Evolutionary conservation across 2,329 filamentous ascomycete genomes (phyloP).

Genomic region (Ophiognomonia clavigignenti-juglandacearum): DNA sequence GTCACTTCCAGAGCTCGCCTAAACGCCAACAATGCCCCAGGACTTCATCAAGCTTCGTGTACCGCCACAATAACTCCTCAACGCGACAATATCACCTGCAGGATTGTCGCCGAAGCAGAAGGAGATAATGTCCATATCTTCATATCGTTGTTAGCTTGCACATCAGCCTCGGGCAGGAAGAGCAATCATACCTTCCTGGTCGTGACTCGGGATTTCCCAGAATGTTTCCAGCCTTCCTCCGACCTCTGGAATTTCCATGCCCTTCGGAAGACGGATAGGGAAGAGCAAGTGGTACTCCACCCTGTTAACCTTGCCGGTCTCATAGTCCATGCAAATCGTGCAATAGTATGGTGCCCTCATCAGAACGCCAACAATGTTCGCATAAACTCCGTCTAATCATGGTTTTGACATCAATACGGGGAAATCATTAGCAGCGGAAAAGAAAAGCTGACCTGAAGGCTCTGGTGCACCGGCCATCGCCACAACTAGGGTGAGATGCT

Average conservation of each 20-base stretch:
- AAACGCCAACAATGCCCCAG: slow-evolving; percentile 12
- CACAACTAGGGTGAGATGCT: slow-evolving; percentile 2
- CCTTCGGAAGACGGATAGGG: slow-evolving; percentile 13
- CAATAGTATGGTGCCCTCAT: slow-evolving; percentile 10
- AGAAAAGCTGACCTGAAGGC: too few relatives aligned
- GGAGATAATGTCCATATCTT: slow-evolving; percentile 13
- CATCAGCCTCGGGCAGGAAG: too few relatives aligned
- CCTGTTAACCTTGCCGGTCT: slow-evolving; percentile 3
- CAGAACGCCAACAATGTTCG: slow-evolving; percentile 11
- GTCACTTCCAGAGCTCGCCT: too few relatives aligned
- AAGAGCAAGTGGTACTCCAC: slow-evolving; percentile 16
- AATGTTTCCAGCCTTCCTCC: slow-evolving; percentile 7
- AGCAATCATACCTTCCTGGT: too few relatives aligned
- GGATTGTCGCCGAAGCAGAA: slow-evolving; percentile 11
- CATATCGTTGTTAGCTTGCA: too few relatives aligned
- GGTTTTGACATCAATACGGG: too few relatives aligned
- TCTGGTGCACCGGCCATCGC: slow-evolving; percentile 11
- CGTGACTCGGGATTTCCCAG: slow-evolving; percentile 12
- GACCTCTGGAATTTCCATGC: slow-evolving; percentile 11
- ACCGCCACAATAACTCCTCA: slow-evolving; percentile 15
- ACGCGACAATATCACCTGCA: slow-evolving; percentile 4
- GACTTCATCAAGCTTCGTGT: slow-evolving; percentile 11
- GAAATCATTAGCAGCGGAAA: too few relatives aligned
- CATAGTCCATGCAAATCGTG: slow-evolving; percentile 10
- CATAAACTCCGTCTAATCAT: slow-evolving; percentile 4